These are phyloP conservation scores for Nicotiana noctiflora DNA, from an alignment of 257 asterid genomes.

Conservation along the genomic window DNA sequence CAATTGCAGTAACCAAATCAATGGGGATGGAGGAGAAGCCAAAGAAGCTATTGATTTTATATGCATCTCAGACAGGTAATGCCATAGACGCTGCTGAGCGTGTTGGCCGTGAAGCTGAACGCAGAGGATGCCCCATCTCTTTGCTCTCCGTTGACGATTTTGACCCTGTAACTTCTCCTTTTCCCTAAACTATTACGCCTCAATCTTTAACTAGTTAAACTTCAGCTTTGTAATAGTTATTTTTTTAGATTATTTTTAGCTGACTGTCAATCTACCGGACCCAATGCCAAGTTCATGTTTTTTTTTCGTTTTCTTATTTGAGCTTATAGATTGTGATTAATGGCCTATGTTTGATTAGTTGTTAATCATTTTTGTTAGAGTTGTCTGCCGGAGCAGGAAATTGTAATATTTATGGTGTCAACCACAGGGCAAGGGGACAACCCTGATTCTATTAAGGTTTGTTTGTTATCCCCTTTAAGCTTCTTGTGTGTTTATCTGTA, in stretches of 20 bases:
- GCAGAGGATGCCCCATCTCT: slow-evolving; percentile 64
- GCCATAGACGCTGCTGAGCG: slow-evolving; percentile 85
- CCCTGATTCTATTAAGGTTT: slow-evolving; percentile 92
- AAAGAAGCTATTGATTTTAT: slow-evolving; percentile 47
- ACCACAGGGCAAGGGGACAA: slow-evolving; percentile 97
- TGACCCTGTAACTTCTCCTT: slow-evolving; percentile 42
- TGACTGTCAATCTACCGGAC: background rate
- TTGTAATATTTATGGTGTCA: slow-evolving; percentile 78
- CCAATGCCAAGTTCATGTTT: background rate
- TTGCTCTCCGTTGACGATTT: slow-evolving; percentile 64
- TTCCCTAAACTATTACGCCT: background rate
- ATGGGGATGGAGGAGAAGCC: slow-evolving; percentile 15
- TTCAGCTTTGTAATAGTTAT: background rate
- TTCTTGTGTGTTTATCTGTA: background rate
- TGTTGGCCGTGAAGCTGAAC: slow-evolving; percentile 84
- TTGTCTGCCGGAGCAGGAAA: slow-evolving; percentile 41
- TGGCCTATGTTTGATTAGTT: slow-evolving; percentile 7
- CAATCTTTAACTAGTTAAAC: background rate
- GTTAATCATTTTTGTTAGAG: slow-evolving; percentile 27
- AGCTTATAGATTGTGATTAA: background rate
- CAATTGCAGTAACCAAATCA: background rate
- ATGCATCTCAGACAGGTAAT: slow-evolving; percentile 91
- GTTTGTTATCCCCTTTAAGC: background rate
- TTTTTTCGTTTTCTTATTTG: background rate
- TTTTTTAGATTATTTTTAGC: background rate